Evolutionary conservation across 805 yeast genomes (phyloP).

Genomic region (Ogataea pini): DNA sequence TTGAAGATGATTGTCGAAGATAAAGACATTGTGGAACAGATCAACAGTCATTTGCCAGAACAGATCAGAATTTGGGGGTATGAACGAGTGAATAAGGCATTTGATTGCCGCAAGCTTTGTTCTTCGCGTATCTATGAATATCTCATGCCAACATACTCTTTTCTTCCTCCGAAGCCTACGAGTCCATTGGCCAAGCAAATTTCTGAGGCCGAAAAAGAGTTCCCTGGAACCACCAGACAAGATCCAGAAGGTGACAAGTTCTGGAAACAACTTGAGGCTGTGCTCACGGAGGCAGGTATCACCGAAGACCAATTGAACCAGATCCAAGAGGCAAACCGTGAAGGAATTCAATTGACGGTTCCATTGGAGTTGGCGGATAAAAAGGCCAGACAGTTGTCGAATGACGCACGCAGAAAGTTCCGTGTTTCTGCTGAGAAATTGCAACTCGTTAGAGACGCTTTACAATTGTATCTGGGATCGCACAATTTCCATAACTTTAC

Average conservation of each 20-base stretch:
- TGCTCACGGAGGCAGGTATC: constrained; percentile 41
- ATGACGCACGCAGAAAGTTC: constrained; percentile 63
- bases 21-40: constrained; percentile 65
- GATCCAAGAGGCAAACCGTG: constrained; percentile 37
- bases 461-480: constrained; percentile 76
- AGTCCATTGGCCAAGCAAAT: constrained; percentile 65
- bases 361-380: constrained; percentile 39
- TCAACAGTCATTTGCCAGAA: constrained; percentile 76
- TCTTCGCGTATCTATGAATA: constrained; percentile 95
- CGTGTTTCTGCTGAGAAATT: constrained; percentile 66
- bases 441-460: constrained; percentile 60
- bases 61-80: constrained; percentile 93
- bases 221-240: constrained; percentile 59
- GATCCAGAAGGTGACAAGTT: constrained; percentile 73
- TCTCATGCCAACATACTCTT: constrained; percentile 85
- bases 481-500: constrained; percentile 71
- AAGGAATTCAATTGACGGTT: constrained; percentile 39
- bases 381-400: constrained; percentile 62
- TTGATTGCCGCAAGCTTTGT: constrained; percentile 94
- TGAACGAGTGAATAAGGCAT: constrained; percentile 82
- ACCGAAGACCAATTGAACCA: constrained; percentile 40
- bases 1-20: constrained; percentile 84
- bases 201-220: constrained; percentile 47
- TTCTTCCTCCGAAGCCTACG: constrained; percentile 86
- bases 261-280: constrained; percentile 57